phyloP scores from a whole-genome alignment of 1,139 yeast species.

The Spathaspora sp. region DNA sequence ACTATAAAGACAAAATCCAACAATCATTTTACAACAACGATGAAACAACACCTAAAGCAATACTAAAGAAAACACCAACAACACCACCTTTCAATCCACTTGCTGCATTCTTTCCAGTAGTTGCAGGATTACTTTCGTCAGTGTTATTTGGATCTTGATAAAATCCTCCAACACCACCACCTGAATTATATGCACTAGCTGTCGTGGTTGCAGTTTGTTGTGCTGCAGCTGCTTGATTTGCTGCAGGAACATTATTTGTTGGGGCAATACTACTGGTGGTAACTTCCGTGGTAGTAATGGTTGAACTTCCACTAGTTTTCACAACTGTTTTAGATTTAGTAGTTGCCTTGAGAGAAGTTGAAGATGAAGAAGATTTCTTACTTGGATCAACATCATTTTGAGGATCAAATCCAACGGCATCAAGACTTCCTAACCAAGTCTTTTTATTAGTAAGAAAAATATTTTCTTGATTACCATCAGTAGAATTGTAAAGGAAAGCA shows the following conservation, averaged over 20 bases:
- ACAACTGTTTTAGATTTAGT: conserved; percentile 9
- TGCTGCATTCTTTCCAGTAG: conserved; percentile 2
- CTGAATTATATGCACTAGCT: conserved; percentile 17
- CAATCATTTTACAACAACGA: conserved; percentile 15
- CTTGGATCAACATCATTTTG: conserved; percentile 26
- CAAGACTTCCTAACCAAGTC: conserved; percentile 57
- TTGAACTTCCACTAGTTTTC: conserved; percentile 14
- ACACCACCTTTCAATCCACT: conserved; percentile 13
- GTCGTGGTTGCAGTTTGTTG: conserved; percentile 11
- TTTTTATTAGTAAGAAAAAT: conserved; percentile 59
- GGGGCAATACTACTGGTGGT: conserved; percentile 12
- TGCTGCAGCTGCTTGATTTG: conserved; percentile 14
- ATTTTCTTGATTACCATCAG: conserved; percentile 44
- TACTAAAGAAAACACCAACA: conserved; percentile 19
- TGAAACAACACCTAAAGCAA: conserved; percentile 22
- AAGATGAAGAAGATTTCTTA: conserved; percentile 2
- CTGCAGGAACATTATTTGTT: conserved; percentile 16
- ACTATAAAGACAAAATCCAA: not conserved
- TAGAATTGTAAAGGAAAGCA: conserved; percentile 58
- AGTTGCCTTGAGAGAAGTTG: conserved; percentile 11
- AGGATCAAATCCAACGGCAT: conserved; percentile 68
- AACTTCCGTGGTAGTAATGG: conserved; percentile 12
- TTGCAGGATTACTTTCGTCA: conserved; percentile 9
- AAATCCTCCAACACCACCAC: conserved; percentile 33
- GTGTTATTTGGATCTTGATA: conserved; percentile 28